Base-by-base conservation (phyloP, 1,139 yeast genomes). In the Pneumocystis wakefieldiae region DNA sequence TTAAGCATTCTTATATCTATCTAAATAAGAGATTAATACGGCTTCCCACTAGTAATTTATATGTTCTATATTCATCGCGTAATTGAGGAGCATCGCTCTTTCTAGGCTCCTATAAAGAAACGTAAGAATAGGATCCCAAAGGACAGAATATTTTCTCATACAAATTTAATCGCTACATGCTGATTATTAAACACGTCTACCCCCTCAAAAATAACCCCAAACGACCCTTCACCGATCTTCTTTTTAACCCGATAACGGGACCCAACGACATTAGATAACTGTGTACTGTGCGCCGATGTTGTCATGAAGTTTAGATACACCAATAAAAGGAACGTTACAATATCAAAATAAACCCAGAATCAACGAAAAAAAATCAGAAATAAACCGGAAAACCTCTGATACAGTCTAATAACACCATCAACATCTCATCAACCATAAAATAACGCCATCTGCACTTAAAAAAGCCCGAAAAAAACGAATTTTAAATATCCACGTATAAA, bases 81-180 rank as follows among this genome's bases (percentile, higher is more conserved):
- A 92, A 81, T 75, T 92, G 98, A 7, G 98, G 98, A 5, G 97
- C 96, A 71, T 92, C 97, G n/a, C 94, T 84, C 72, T 90, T 88
- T 69, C 97, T 81, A 36, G 96, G 96, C 75, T 92, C 97, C 69
- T 68, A 61, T 17, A 19, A n/a, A n/a, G n/a, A n/a, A 2, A 55
- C 35, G n/a, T 28, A n/a, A 39, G 53, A 36, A 28, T 17, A 35
- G 29, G 5, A n/a, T 1, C 48, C 90, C 7, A 36, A 17, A 48
- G 36, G 15, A 17, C 48, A 17, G 10, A 14, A 14, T 29, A 12
- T 7, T 10, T 61, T 15, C 24, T 19, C 55, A 69, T 14, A 68
- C 71, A 69, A 83, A 83, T 71, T 83, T 83, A 71, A 83, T 83
- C 17, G 86, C 86, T 39, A 76, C 97, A 80, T 76, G 95, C 81